Percentiles rank a stretch among this genome's conserved stretches.
These are phyloP conservation scores for Bertia moriformis DNA, from an alignment of 2,329 filamentous ascomycete species.

Conservation along the genomic window DNA sequence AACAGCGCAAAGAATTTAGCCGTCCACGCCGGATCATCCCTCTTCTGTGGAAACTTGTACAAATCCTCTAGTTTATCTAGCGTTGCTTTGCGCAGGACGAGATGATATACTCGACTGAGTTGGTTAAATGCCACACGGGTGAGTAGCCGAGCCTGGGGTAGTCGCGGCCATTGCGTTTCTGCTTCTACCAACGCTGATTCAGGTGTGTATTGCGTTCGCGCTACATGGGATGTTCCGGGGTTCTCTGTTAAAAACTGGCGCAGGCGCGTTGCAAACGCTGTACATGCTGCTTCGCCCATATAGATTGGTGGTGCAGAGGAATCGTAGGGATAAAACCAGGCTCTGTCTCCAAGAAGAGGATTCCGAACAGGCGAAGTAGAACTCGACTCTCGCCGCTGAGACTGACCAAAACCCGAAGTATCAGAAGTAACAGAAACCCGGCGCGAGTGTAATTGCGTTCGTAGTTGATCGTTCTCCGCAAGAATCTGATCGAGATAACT, in stretches of 20 bases:
- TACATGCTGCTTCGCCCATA: slow-evolving; percentile 18
- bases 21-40: slow-evolving; percentile 9
- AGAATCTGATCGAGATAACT: background rate
- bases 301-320: slow-evolving; percentile 15
- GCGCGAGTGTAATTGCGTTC: background rate
- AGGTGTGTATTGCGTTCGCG: slow-evolving; percentile 14
- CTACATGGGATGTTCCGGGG: slow-evolving; percentile 11
- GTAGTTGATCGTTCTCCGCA: background rate
- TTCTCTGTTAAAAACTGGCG: slow-evolving; percentile 13
- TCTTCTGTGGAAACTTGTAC: slow-evolving; percentile 9
- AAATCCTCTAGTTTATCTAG: slow-evolving; percentile 11
- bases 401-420: background rate
- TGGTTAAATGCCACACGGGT: slow-evolving; percentile 16
- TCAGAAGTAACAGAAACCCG: background rate
- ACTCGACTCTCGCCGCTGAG: background rate
- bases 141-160: slow-evolving; percentile 14
- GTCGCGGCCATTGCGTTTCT: slow-evolving; percentile 12
- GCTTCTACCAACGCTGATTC: slow-evolving; percentile 2
- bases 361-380: slow-evolving; percentile 13
- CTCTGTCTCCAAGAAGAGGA: slow-evolving; percentile 16
- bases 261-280: slow-evolving; percentile 18
- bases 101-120: slow-evolving; percentile 14
- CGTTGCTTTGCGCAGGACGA: slow-evolving; percentile 13
- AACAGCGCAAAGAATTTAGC: slow-evolving; percentile 16
- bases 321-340: slow-evolving; percentile 17